Evolutionary conservation across 2,329 filamentous ascomycete genomes (phyloP), one percentile per base, ranked within the genome.

Genomic region (Leptographium radiaticola): DNA sequence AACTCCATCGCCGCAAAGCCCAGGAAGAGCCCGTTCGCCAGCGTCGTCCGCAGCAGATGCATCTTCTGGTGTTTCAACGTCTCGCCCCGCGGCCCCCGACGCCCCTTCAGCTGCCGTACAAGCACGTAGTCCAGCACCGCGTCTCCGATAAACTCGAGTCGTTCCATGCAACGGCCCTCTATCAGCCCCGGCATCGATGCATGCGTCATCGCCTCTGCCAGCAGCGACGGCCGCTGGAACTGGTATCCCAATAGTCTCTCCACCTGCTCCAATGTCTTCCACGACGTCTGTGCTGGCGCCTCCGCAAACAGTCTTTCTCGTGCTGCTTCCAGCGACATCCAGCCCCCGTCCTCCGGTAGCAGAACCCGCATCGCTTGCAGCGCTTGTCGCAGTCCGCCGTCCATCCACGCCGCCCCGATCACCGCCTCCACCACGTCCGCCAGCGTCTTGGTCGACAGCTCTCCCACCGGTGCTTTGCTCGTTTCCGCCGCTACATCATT

Each of bases 361-460:
- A 96, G 84, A 1, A 83, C 64, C 4, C 75, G 71, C 13, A 93
- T 75, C 64, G 84, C 89, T 2, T 68, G 61, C 16, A 84, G 67
- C 0, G 84, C 85, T 59, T 80, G 83, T 0, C 70, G 49, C 15
- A 86, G 69, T 0, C 86, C 86, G 1, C 87, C 86, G 52, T 87
- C 78, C 1, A 86, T 57, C 60, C 79, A 89, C 0, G 86, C 78
- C 1, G 83, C 86, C 1, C 89, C 91, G 20, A 96, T 84, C 0
- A 96, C 71, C 0, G 90, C 80, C 58, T 97, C 91, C 0, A 95
- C 77, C 0, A 96, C 83, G 62, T 97, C 91, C 4, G 91, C 91
- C 9, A 96, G 75, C 0, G 80, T 80, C 64, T 97, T 97, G 1
- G 81, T 85, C 0, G 87, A 85, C 36, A 89, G 36, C 18, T 52